Base-by-base conservation (phyloP, 352 stramenopile genomes). In the Phytopythium kandeliae region DNA sequence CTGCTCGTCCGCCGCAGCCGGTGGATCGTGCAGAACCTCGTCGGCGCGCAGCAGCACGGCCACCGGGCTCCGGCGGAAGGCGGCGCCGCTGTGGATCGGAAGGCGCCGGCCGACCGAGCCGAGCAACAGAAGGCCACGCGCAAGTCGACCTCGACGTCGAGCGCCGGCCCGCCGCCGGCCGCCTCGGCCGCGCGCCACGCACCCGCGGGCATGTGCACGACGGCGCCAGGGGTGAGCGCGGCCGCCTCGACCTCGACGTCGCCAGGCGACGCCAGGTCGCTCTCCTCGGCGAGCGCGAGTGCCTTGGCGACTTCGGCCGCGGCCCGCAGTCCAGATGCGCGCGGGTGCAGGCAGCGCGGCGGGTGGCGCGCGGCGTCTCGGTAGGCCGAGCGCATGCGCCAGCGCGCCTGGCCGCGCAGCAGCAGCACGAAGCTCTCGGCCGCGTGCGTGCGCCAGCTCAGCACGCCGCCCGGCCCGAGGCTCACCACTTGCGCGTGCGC, bases 171-270 rank as follows among this genome's bases (percentile, higher is more conserved):
- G 4, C 50, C 25, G 0, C 65, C 60, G 6, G 63, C 24, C 1
- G 51, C 58, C 33, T 77, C 57, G 0, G 49, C 48, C 24, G 63
- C 43, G 36, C 74, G 78, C 78, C 78, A 89, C 4, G 62, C 71
- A 15, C 75, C 75, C 0, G 51, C 57, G 19, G 78, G 71, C 5
- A 86, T n/a, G 53, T 87, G 87, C 0, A 71, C 26, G 0, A 89
- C 63, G 0, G 62, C 67, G 0, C 78, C 78, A n/a, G 75, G 51
- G 28, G 28, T 9, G 4, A 4, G 28, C 17, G 67, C 62, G 0
- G 71, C 38, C 30, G 13, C 19, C 21, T 7, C 7, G 1, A 41
- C 25, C 11, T 26, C 36, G 6, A 34, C 19, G 22, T 60, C 52
- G 6, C n/a, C n/a, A n/a, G 28, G 28, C 28, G 28, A 4, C 4